phyloP scores from a whole-genome alignment of 2,329 filamentous ascomycete genomes.

The Trichoderma hamatum region DNA sequence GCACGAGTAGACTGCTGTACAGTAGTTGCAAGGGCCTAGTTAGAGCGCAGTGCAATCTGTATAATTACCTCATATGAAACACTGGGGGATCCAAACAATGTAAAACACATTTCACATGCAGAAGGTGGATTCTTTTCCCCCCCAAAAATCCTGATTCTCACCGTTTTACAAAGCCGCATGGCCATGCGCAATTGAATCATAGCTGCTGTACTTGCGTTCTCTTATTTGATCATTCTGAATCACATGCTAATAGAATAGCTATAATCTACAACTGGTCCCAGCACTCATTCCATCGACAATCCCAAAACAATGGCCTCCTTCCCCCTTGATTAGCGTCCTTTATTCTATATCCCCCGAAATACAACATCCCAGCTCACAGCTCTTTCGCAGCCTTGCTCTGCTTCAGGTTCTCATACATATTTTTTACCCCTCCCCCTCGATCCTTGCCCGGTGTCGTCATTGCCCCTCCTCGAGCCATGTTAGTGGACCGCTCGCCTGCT shows the following conservation, averaged over 20 bases:
- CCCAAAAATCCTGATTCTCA: not conserved
- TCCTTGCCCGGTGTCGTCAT: conserved; percentile 22
- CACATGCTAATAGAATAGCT: not conserved
- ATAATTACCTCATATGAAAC: conserved; percentile 24
- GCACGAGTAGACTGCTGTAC: too few relatives aligned
- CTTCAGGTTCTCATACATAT: not conserved
- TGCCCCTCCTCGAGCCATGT: conserved; percentile 10
- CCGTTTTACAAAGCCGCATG: not conserved
- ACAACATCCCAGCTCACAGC: not conserved
- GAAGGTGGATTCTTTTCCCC: not conserved
- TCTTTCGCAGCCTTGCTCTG: not conserved
- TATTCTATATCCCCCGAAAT: not conserved
- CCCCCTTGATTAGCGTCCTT: not conserved
- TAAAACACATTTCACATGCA: conserved; percentile 5
- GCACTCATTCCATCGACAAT: not conserved
- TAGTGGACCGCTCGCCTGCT: not conserved
- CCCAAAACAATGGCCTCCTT: not conserved
- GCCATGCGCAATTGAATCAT: conserved; percentile 16
- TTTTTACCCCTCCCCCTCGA: conserved; percentile 16
- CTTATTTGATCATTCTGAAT: not conserved
- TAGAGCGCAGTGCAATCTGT: not conserved
- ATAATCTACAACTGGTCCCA: not conserved
- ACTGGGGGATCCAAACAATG: not conserved
- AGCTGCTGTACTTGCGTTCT: not conserved
- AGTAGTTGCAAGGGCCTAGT: too few relatives aligned